Evolutionary conservation across 352 stramenopile species (phyloP), one percentile per base, ranked within the genome.

Genomic region (Pythium aquatile): DNA sequence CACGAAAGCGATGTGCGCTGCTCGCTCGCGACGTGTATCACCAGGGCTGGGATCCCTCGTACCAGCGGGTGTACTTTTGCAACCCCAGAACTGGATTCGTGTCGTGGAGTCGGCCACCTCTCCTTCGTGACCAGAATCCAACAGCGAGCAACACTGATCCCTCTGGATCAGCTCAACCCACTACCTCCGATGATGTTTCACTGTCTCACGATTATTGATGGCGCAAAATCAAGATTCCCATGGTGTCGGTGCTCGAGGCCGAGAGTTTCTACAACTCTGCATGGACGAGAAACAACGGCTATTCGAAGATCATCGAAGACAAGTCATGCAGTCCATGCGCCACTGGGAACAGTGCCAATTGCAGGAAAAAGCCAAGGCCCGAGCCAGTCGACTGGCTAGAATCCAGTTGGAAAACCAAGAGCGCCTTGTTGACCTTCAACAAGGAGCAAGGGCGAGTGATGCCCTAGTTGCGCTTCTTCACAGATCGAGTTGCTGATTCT

Each of bases 301-400:
- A 13, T 67, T 57, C 8, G 30, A 61, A 26, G 30, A 24, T 2
- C 61, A 67, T 37, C 29, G 53, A 13, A 33, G 32, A 20, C 29
- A 53, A 17, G 48, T 63, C 24, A 40, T 60, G 55, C 55, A 47
- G 10, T 69, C 63, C 6, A 33, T 69, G 28, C 55, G 56, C 17
- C 55, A 24, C 13, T 69, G 63, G 63, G 63, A 69, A n/a, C 33
- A 54, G 20, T 28, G n/a, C 9, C 63, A 63, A 47, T 26, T 69
- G 30, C 28, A 40, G 14, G 39, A 49, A 14, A 64, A 61, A 48
- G 48, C 47, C 10, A 13, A 39, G 7, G 29, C 37, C 54, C 63
- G 62, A 29, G 55, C 26, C n/a, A 24, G 37, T 49, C 63, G 63
- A 2, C 26, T 69, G 24, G 40, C 24, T 2, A 29, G 42, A 2